Conservation (phyloP, 768 basidiomycete genomes). For the Auricularia sp. region DNA sequence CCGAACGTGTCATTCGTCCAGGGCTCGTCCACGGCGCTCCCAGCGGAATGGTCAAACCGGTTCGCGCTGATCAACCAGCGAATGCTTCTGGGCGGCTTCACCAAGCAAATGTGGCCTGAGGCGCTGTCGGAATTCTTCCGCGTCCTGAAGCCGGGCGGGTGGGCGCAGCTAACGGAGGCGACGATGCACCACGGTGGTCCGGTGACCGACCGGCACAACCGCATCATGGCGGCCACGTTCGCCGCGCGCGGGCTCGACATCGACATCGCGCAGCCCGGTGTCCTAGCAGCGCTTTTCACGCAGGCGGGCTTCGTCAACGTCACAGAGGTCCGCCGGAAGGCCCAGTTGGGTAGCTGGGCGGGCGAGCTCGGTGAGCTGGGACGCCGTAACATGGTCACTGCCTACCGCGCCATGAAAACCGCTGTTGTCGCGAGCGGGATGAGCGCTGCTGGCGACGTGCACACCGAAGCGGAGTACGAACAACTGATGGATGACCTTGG, state of each 20-base stretch:
- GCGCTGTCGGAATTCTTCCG: conserved; percentile 20
- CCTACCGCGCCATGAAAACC: background rate
- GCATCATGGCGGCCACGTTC: background rate
- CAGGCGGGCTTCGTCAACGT: background rate
- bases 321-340: background rate
- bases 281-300: background rate
- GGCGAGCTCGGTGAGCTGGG: background rate
- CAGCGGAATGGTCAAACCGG: conserved; percentile 19
- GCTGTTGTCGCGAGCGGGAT: background rate
- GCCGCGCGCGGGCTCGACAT: background rate
- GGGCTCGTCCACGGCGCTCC: conserved; percentile 19
- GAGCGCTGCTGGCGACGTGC: background rate
- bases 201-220: background rate
- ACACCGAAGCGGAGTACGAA: background rate
- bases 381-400: background rate
- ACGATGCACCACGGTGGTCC: background rate
- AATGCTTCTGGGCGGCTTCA: conserved; percentile 21
- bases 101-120: conserved; percentile 17
- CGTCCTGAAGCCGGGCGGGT: conserved; percentile 24
- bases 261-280: background rate
- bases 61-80: conserved; percentile 27
- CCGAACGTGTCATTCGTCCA: conserved; percentile 10
- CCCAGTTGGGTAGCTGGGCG: background rate
- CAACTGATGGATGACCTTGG: background rate
- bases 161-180: conserved; percentile 21